Conservation (phyloP, 2,329 filamentous ascomycete genomes). For the Aspergillus ibericus region DNA sequence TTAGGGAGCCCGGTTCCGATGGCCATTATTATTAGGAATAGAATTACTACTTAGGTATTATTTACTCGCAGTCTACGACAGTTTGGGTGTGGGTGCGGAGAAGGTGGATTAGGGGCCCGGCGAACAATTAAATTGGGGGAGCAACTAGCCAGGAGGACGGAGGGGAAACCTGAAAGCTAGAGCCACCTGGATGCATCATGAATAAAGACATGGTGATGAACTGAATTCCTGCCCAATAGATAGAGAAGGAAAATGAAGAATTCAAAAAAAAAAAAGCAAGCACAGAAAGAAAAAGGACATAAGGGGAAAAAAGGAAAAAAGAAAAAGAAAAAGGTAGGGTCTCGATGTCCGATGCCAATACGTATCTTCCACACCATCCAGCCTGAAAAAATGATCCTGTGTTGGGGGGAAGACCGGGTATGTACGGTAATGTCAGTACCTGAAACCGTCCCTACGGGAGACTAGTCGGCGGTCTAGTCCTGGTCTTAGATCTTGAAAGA, state of each 20-base stretch:
- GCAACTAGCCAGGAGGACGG: too few relatives aligned
- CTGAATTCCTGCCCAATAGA: too few relatives aligned
- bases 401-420: background rate
- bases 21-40: background rate
- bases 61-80: background rate
- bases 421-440: background rate
- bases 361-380: background rate
- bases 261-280: background rate
- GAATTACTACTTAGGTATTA: background rate
- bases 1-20: background rate
- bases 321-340: background rate
- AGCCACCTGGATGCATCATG: background rate
- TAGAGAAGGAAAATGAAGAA: background rate
- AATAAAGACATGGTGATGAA: background rate
- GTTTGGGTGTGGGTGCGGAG: conserved; percentile 9
- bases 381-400: background rate
- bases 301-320: background rate
- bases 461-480: background rate
- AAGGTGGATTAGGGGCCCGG: conserved; percentile 6
- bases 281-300: background rate
- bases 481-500: background rate
- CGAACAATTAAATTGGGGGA: background rate
- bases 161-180: background rate
- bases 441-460: background rate
- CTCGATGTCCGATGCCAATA: background rate